Evolutionary conservation across 2,329 filamentous ascomycete species (phyloP).

Genomic region (Ustulina deusta): DNA sequence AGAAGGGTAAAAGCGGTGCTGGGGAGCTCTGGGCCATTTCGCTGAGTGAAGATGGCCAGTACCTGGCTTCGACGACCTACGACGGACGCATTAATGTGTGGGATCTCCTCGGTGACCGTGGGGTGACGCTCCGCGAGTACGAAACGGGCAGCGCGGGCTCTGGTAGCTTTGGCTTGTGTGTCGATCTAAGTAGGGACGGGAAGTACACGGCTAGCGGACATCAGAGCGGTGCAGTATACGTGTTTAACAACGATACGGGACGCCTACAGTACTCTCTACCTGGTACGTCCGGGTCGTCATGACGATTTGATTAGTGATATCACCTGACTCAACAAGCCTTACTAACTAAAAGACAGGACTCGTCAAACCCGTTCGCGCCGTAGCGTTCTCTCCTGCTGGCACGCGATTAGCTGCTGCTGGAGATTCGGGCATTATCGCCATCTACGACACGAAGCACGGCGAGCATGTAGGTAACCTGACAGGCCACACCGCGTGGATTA

Average conservation of each 20-base stretch:
- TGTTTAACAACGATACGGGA: slow-evolving; percentile 93
- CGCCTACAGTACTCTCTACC: slow-evolving; percentile 87
- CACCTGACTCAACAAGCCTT: slow-evolving; percentile 26
- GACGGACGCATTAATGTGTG: slow-evolving; percentile 92
- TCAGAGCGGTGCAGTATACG: slow-evolving; percentile 89
- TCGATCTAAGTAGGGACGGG: slow-evolving; percentile 84
- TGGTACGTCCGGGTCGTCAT: slow-evolving; percentile 60
- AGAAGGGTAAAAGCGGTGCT: slow-evolving; percentile 58
- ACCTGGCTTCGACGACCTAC: slow-evolving; percentile 86
- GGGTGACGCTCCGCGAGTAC: slow-evolving; percentile 79
- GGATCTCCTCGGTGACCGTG: slow-evolving; percentile 70
- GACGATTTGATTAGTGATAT: neutral
- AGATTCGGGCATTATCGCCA: slow-evolving; percentile 86
- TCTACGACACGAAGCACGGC: slow-evolving; percentile 92
- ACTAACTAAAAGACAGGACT: slow-evolving; percentile 68
- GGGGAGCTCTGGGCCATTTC: slow-evolving; percentile 89
- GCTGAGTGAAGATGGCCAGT: slow-evolving; percentile 84
- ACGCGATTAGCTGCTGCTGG: slow-evolving; percentile 90
- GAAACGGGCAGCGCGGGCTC: slow-evolving; percentile 79
- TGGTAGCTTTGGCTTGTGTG: slow-evolving; percentile 88
- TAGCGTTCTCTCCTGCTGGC: slow-evolving; percentile 88
- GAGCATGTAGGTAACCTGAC: slow-evolving; percentile 88
- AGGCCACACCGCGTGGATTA: slow-evolving; percentile 84
- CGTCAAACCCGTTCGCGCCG: slow-evolving; percentile 84
- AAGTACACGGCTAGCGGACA: slow-evolving; percentile 91